Conservation (phyloP, 2,329 filamentous ascomycete species). For the Juglanconis oblonga region DNA sequence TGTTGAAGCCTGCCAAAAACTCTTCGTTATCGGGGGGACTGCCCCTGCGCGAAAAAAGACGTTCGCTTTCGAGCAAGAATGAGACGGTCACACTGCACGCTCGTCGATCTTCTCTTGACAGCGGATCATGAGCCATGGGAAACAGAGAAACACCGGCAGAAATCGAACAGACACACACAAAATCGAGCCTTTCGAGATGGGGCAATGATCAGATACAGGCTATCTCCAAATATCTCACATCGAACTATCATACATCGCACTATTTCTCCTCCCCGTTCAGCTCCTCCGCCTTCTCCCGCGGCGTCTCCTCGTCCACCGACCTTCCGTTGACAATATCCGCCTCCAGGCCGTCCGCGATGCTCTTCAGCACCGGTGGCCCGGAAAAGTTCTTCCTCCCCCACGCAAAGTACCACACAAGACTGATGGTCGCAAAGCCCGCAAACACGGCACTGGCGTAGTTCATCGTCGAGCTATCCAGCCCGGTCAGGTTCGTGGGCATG, state of each 20-base stretch:
- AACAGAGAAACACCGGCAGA: too few species aligned
- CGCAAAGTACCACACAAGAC: conserved; percentile 60
- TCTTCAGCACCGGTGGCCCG: conserved; percentile 45
- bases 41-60: too few species aligned
- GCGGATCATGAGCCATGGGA: too few species aligned
- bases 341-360: not conserved
- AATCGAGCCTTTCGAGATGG: too few species aligned
- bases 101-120: too few species aligned
- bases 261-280: not conserved
- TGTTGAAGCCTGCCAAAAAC: too few species aligned
- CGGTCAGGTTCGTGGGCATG: conserved; percentile 64
- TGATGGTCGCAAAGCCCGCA: conserved; percentile 58
- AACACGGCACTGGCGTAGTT: conserved; percentile 68
- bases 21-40: too few species aligned
- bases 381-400: conserved; percentile 63
- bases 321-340: not conserved
- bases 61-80: too few species aligned
- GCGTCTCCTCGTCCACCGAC: conserved; percentile 3
- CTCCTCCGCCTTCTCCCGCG: not conserved
- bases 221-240: not conserved
- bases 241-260: not conserved
- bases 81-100: too few species aligned
- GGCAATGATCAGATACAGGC: not conserved
- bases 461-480: conserved; percentile 51
- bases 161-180: too few species aligned